Percentiles rank a stretch among this genome's conserved stretches.
phyloP scores from a whole-genome alignment of 2,329 filamentous ascomycete genomes.

The Elsinoe ampelina region DNA sequence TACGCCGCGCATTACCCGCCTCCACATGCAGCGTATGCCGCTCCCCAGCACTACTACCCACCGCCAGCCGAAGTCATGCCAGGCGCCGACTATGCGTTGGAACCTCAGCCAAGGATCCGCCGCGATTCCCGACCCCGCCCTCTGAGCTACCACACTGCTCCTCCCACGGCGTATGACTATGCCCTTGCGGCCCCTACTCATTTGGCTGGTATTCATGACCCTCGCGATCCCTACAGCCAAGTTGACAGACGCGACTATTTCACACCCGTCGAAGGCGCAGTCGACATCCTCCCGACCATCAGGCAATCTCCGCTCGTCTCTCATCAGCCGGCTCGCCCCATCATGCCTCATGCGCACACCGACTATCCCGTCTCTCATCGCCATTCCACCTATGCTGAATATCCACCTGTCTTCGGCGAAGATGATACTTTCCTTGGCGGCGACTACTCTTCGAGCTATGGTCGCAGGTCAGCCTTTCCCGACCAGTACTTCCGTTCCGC shows the following conservation, averaged over 20 bases:
- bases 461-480: background rate
- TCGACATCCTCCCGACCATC: constrained; percentile 2
- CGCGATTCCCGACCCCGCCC: background rate
- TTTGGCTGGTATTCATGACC: background rate
- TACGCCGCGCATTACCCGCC: background rate
- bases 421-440: background rate
- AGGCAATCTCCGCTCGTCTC: background rate
- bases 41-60: background rate
- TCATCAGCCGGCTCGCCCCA: background rate
- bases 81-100: background rate
- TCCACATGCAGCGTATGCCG: background rate
- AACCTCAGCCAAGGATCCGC: background rate
- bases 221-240: background rate
- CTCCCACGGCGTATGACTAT: background rate
- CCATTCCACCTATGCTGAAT: background rate
- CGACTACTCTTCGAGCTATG: constrained; percentile 1
- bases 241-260: background rate
- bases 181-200: background rate
- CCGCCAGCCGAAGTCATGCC: background rate
- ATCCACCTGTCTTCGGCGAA: background rate
- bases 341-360: constrained; percentile 4
- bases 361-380: constrained; percentile 6
- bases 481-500: background rate
- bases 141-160: background rate
- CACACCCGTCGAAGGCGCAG: background rate